Conservation (phyloP, 2,329 filamentous ascomycete species). For the Fusarium pseudograminearum region DNA sequence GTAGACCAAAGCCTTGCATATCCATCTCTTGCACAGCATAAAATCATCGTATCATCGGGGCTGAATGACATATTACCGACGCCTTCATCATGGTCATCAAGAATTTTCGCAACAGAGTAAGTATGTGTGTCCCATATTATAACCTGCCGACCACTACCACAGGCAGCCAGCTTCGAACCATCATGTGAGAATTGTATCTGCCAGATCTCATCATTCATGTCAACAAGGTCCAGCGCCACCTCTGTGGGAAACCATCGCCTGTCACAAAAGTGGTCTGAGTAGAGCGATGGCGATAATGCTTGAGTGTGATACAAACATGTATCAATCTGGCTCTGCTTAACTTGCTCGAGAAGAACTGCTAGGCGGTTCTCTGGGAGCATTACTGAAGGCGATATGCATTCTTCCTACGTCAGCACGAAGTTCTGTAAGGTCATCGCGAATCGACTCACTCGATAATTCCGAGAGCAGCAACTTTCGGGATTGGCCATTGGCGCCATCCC, state of each 20-base stretch:
- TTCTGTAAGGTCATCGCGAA: not conserved
- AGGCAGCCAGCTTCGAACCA: slow-evolving; percentile 83
- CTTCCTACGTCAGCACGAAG: slow-evolving; percentile 61
- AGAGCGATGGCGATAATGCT: slow-evolving; percentile 81
- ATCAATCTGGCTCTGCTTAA: slow-evolving; percentile 86
- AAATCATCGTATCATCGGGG: slow-evolving; percentile 86
- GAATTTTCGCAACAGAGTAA: slow-evolving; percentile 72
- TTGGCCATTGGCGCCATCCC: slow-evolving; percentile 83
- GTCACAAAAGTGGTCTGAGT: slow-evolving; percentile 88
- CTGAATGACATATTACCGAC: slow-evolving; percentile 91
- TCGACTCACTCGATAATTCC: slow-evolving; percentile 80
- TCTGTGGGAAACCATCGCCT: slow-evolving; percentile 82
- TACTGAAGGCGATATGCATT: slow-evolving; percentile 91
- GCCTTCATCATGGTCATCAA: slow-evolving; percentile 75
- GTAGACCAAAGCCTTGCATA: slow-evolving; percentile 81
- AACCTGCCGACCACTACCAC: slow-evolving; percentile 79
- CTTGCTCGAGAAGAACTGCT: slow-evolving; percentile 81
- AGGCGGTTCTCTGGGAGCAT: slow-evolving; percentile 96
- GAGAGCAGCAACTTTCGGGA: slow-evolving; percentile 82
- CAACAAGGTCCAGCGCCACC: slow-evolving; percentile 75
- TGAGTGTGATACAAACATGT: slow-evolving; percentile 92
- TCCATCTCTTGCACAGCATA: slow-evolving; percentile 83
- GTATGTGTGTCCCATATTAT: slow-evolving; percentile 83
- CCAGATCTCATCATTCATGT: slow-evolving; percentile 89
- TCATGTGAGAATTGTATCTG: slow-evolving; percentile 91